Percentiles rank a stretch among this genome's conserved stretches.
These are phyloP conservation scores for Adansonia grandidieri DNA, from an alignment of 441 rosid genomes.

Conservation along the genomic window DNA sequence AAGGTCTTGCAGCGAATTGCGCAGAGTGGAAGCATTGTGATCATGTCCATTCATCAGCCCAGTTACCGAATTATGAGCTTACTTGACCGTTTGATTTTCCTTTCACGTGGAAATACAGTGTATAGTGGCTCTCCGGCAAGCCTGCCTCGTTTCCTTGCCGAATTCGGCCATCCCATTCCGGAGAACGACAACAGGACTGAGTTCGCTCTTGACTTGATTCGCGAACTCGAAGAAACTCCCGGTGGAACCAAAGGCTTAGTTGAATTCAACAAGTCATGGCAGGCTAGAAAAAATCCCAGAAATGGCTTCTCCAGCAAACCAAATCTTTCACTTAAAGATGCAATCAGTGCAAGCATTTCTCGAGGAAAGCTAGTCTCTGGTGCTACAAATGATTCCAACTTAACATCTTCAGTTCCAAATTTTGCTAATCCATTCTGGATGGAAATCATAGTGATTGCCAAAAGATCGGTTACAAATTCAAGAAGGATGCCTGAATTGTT, in stretches of 20 bases:
- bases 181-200: slow-evolving; percentile 70
- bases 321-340: slow-evolving; percentile 53
- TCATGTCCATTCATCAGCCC: slow-evolving; percentile 75
- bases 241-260: slow-evolving; percentile 59
- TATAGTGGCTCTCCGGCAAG: slow-evolving; percentile 54
- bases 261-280: slow-evolving; percentile 66
- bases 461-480: slow-evolving; percentile 71
- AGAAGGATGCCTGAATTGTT: slow-evolving; percentile 76
- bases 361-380: slow-evolving; percentile 74
- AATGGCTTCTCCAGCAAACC: slow-evolving; percentile 24
- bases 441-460: slow-evolving; percentile 75
- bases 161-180: slow-evolving; percentile 69
- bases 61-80: slow-evolving; percentile 69
- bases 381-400: slow-evolving; percentile 48
- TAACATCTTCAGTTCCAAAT: slow-evolving; percentile 52
- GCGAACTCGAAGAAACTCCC: slow-evolving; percentile 63
- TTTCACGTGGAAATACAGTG: slow-evolving; percentile 64
- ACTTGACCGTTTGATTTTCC: slow-evolving; percentile 66
- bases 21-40: slow-evolving; percentile 74
- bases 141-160: slow-evolving; percentile 55
- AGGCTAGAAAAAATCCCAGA: slow-evolving; percentile 33
- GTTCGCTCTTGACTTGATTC: slow-evolving; percentile 70
- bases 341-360: slow-evolving; percentile 60
- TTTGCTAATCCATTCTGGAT: slow-evolving; percentile 81
- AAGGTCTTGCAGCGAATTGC: slow-evolving; percentile 74